A percentile compares a stretch with the other conserved stretches of the same genome.
phyloP scores from a whole-genome alignment of 805 yeast species.

The Maudiozyma turicensis region DNA sequence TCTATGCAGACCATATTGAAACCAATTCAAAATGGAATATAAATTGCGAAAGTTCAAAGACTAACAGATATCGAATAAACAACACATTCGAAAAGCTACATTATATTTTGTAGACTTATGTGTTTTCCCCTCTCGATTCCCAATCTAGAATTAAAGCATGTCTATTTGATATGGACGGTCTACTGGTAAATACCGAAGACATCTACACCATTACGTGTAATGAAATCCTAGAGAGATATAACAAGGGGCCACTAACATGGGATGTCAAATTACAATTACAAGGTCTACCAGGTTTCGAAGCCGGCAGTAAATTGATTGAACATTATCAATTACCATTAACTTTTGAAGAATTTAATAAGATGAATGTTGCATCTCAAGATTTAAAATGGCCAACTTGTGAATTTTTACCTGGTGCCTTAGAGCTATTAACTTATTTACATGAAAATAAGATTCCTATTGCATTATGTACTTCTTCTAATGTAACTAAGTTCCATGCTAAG shows the following conservation, averaged over 20 bases:
- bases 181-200: constrained; percentile 85
- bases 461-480: constrained; percentile 77
- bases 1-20: too few species aligned
- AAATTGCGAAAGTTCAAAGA: not conserved
- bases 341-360: constrained; percentile 49
- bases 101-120: not conserved
- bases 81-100: too few species aligned
- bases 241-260: constrained; percentile 82
- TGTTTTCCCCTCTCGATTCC: not conserved
- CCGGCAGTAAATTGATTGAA: constrained; percentile 55
- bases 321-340: constrained; percentile 60
- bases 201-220: constrained; percentile 74
- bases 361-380: constrained; percentile 42
- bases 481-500: constrained; percentile 53
- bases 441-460: constrained; percentile 63
- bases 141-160: constrained; percentile 23
- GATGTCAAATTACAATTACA: constrained; percentile 78
- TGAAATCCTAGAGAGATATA: constrained; percentile 53
- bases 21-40: too few species aligned
- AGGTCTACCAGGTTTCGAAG: constrained; percentile 82
- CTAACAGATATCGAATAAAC: not conserved
- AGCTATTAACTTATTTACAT: constrained; percentile 47
- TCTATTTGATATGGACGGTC: constrained; percentile 82
- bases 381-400: constrained; percentile 51
- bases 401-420: constrained; percentile 80